Conservation (phyloP, 345 rosid species). For the Erodium maritimum region DNA sequence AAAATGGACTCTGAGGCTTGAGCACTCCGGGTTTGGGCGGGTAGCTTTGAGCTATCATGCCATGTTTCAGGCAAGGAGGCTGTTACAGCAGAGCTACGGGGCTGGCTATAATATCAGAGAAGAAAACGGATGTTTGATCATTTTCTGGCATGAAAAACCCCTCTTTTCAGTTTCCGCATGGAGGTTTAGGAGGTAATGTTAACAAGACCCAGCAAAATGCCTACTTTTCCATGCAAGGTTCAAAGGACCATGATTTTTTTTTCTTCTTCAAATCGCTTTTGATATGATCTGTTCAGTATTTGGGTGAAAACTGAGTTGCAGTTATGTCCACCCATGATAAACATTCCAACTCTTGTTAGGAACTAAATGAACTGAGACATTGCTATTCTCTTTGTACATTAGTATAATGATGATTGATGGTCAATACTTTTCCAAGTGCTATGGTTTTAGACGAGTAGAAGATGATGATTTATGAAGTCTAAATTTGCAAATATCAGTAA, state of each 20-base stretch:
- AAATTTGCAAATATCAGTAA: too few relatives aligned
- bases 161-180: constrained; percentile 60
- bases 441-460: too few relatives aligned
- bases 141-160: constrained; percentile 55
- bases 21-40: constrained; percentile 44
- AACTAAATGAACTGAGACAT: too few relatives aligned
- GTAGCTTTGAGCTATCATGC: constrained; percentile 55
- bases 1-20: constrained; percentile 54
- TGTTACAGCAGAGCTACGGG: constrained; percentile 36
- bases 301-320: background rate
- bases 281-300: background rate
- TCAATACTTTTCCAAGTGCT: too few relatives aligned
- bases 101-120: constrained; percentile 56
- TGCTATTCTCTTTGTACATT: too few relatives aligned
- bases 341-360: too few relatives aligned
- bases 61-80: constrained; percentile 40
- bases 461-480: too few relatives aligned
- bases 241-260: background rate
- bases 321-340: background rate
- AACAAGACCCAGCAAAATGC: constrained; percentile 2
- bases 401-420: too few relatives aligned
- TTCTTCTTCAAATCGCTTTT: too few relatives aligned
- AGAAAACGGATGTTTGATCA: constrained; percentile 40
- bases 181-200: constrained; percentile 37
- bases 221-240: background rate